phyloP scores from a whole-genome alignment of 2,329 filamentous ascomycete species.

The Talaromyces sp. region DNA sequence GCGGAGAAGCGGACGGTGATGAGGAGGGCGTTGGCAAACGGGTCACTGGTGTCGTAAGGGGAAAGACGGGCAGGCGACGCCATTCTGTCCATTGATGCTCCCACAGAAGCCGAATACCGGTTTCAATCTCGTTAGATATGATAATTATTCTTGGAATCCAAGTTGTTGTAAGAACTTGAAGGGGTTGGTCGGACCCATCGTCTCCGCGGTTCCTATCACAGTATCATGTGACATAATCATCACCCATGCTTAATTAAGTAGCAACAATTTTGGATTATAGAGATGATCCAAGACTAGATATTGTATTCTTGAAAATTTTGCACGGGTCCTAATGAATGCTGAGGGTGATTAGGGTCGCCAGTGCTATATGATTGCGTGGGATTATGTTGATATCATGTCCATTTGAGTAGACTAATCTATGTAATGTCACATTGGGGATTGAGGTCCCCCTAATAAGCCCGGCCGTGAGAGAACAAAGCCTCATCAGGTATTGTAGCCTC shows the following conservation, averaged over 20 bases:
- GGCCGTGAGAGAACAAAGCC: background rate
- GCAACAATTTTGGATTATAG: background rate
- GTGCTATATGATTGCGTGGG: background rate
- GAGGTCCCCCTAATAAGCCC: background rate
- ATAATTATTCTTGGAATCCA: too few relatives aligned
- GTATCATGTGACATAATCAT: slow-evolving; percentile 16
- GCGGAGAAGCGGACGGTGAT: slow-evolving; percentile 90
- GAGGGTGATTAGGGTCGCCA: background rate
- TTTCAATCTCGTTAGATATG: too few relatives aligned
- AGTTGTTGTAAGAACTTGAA: too few relatives aligned
- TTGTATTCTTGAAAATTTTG: background rate
- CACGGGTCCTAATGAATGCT: background rate
- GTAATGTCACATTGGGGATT: slow-evolving; percentile 10
- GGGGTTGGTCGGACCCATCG: background rate
- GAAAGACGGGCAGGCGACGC: slow-evolving; percentile 18
- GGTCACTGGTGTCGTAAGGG: slow-evolving; percentile 11
- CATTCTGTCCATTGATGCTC: too few relatives aligned
- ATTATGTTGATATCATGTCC: slow-evolving; percentile 3
- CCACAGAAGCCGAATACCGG: too few relatives aligned
- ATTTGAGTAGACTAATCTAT: slow-evolving; percentile 23
- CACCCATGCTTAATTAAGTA: too few relatives aligned
- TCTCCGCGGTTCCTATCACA: background rate
- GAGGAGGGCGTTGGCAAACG: slow-evolving; percentile 54
- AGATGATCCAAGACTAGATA: background rate
- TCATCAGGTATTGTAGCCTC: background rate